Percentiles rank a stretch among this genome's conserved stretches.
Evolutionary conservation across 2,329 filamentous ascomycete species (phyloP).

Genomic region (Curvularia eragrostidis): DNA sequence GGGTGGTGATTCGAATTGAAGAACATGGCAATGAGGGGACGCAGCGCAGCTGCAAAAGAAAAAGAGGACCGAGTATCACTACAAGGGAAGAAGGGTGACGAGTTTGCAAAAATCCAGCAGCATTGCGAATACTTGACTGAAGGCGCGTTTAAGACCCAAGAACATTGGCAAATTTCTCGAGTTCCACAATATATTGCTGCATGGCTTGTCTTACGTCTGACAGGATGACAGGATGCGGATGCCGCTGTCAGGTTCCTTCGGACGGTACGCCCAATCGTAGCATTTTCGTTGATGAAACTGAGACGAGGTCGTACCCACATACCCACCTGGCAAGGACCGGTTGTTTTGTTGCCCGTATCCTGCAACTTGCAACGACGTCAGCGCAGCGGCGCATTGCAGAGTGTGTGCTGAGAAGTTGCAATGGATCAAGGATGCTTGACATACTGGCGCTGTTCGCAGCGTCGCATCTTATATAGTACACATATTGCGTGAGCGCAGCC

Average conservation of each 20-base stretch:
- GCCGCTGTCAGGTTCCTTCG: slow-evolving; percentile 14
- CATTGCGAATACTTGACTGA: neutral
- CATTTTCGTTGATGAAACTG: slow-evolving; percentile 5
- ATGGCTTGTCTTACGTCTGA: slow-evolving; percentile 6
- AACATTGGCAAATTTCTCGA: slow-evolving; percentile 8
- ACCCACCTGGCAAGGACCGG: slow-evolving; percentile 6
- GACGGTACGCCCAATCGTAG: slow-evolving; percentile 8
- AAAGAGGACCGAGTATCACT: slow-evolving; percentile 2
- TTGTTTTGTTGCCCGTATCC: slow-evolving; percentile 11
- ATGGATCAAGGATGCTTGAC: neutral
- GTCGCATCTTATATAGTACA: neutral
- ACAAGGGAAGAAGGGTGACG: neutral
- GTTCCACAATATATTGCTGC: slow-evolving; percentile 1
- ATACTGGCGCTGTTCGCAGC: neutral
- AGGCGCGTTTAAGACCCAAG: slow-evolving; percentile 1
- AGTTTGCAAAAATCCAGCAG: neutral
- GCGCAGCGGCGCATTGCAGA: neutral
- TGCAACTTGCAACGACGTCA: slow-evolving; percentile 1
- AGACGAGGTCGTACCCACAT: slow-evolving; percentile 13
- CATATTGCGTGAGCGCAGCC: neutral
- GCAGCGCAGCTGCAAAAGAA: slow-evolving; percentile 14
- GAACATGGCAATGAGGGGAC: slow-evolving; percentile 8
- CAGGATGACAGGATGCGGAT: slow-evolving; percentile 8
- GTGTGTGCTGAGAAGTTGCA: neutral
- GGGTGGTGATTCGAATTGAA: slow-evolving; percentile 8